Conservation (phyloP, 1,139 yeast genomes). For the Diutina mesorugosa region DNA sequence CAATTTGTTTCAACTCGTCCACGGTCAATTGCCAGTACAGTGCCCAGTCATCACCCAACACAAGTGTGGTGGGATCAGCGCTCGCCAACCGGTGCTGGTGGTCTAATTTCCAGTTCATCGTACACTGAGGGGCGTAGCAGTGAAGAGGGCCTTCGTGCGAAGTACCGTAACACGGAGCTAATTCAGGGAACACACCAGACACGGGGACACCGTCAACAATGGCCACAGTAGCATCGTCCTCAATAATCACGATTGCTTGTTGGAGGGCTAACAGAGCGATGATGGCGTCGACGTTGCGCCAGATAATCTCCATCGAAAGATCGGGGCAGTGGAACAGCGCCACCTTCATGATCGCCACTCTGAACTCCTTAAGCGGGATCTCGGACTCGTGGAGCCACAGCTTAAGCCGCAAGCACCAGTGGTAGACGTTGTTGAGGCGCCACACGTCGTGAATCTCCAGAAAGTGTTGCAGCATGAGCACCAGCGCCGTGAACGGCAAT, state of each 20-base stretch:
- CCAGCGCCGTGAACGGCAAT: constrained; percentile 41
- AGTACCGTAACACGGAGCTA: not conserved
- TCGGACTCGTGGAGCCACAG: constrained; percentile 40
- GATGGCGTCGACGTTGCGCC: constrained; percentile 40
- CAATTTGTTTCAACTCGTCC: constrained; percentile 41
- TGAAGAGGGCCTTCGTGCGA: constrained; percentile 7
- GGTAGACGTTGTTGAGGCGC: constrained; percentile 29
- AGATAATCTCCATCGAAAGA: constrained; percentile 42
- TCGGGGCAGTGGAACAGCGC: constrained; percentile 39
- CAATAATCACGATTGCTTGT: not conserved
- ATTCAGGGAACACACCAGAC: not conserved
- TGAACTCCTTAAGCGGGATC: constrained; percentile 37
- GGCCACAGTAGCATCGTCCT: not conserved
- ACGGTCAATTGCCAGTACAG: constrained; percentile 58
- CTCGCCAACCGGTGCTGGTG: constrained; percentile 21
- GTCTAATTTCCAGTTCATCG: constrained; percentile 22
- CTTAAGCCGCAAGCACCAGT: constrained; percentile 36
- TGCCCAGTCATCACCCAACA: constrained; percentile 53
- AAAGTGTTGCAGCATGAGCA: constrained; percentile 37
- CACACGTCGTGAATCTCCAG: constrained; percentile 22
- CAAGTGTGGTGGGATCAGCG: constrained; percentile 24
- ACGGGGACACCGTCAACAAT: not conserved
- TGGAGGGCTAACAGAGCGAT: constrained; percentile 27
- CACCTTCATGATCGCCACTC: constrained; percentile 36
- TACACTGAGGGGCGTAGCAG: constrained; percentile 28